Base-by-base conservation (phyloP, 83 land plant species). In the Larix sibirica region DNA sequence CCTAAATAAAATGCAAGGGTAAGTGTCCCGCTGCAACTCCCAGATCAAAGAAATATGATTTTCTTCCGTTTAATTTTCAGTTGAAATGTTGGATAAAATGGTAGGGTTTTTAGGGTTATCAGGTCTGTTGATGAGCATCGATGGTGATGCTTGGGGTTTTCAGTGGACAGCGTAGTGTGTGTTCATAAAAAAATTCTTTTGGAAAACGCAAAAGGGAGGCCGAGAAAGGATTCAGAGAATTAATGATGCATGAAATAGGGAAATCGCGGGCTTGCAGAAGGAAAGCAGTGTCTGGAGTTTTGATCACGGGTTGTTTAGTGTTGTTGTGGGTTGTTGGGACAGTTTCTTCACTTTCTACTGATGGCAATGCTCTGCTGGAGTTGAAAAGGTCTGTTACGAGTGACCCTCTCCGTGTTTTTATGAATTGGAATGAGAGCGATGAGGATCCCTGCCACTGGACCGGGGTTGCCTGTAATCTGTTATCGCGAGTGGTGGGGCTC, bases 381-480 rank as follows among this genome's bases (percentile, higher is more conserved):
- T 79, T 93, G 64, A 93, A 86, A 82, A 61, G 47, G 58, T 80
- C 85, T 5, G 80, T 91, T 42, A 62, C 20, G 9, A 71, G 84
- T 4, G 93, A 93, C 81, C 85, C 91, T 0, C 61, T 84, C 0
- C 87, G 87, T 3, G 24, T 91, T n/a, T 86, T 93, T 12, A 26
- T 80, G 31, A 80, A 79, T 38, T 93, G 95, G 95, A 75, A 74
- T 40, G 73, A 26, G 18, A 77, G 56, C 16, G 83, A 31, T 24
- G 54, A 65, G 7, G 58, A 86, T 78, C 84, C 84, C 82, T 91
- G 95, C 73, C 36, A 81, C 13, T 93, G 93, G 93, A n/a, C 14
- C 5, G 93, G 95, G 16, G 86, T 93, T 50, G 16, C 63, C n/a
- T 93, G 93, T 80, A 90, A 88, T 77, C 23, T 83, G 4, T 13